Base-by-base conservation (phyloP, 2,329 filamentous ascomycete genomes). In the Ceratocystis destructans region DNA sequence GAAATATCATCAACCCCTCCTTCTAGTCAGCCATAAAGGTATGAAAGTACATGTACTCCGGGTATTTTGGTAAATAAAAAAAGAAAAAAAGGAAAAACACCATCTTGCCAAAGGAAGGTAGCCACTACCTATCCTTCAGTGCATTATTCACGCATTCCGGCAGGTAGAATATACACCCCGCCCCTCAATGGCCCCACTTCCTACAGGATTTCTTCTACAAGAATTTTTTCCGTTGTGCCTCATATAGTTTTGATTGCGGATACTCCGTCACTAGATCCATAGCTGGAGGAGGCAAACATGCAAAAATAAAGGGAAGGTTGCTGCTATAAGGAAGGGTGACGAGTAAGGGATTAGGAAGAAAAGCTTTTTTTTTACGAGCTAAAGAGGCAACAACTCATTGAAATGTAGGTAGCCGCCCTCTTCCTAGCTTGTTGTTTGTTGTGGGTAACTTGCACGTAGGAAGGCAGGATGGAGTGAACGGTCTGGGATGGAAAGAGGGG, bases 401-500 rank as follows among this genome's bases (percentile, higher is more conserved):
- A 22, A 65, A 65, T 61, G 50, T 55, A 65, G 46, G 44, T 22
- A 48, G 17, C 50, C 53, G 50, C 41, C n/a, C 8, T 55, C 12
- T 25, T 61, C 10, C 20, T 33, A 25, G 53, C n/a, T 65, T 65
- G 31, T 44, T 45, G 62, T 64, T 53, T 62, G 61, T 53, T 53
- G 48, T 53, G 48, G 48, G 20, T 10, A 53, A n/a, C 8, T 53
- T 3, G 3, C 7, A 22, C 8, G 12, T 10, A 22, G 10, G n/a
- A 25, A 53, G n/a, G n/a, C n/a, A 62, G 41, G 33, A 25, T 37
- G 37, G 61, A 46, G 61, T 17, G 61, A 22, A 41, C 46, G 62
- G 62, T 64, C 59, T 61, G 28, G 66, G 55, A 61, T 61, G 62
- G 57, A 65, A 64, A 57, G 64, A 65, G 59, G 64, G 64, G 61